phyloP scores from a whole-genome alignment of 257 asterid species.

The Cruciata laevipes region DNA sequence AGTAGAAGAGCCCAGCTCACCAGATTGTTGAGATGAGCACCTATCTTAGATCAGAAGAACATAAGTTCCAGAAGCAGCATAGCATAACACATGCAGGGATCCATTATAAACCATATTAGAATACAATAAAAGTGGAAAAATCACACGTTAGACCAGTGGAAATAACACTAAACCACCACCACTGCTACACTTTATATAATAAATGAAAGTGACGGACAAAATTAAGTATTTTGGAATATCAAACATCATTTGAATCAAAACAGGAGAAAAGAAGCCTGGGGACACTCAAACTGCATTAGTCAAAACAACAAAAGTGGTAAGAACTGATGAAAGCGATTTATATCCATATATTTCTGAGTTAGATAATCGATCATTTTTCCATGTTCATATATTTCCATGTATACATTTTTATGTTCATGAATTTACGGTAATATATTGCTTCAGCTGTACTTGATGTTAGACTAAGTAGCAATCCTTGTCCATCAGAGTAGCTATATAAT shows the following conservation, averaged over 20 bases:
- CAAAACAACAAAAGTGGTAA: not conserved
- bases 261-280: not conserved
- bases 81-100: not conserved
- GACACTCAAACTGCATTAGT: not conserved
- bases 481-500: not conserved
- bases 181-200: not conserved
- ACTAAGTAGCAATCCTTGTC: not conserved
- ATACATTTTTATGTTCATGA: not conserved
- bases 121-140: not conserved
- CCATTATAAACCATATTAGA: not conserved
- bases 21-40: conserved; percentile 87
- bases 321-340: not conserved
- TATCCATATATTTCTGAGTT: not conserved
- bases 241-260: not conserved
- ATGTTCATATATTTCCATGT: not conserved
- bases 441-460: not conserved
- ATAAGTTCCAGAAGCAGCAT: conserved; percentile 23
- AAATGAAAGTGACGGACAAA: not conserved
- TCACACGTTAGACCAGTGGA: not conserved
- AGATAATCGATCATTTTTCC: not conserved
- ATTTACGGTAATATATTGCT: not conserved
- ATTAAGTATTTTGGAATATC: not conserved
- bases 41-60: conserved; percentile 39
- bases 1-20: conserved; percentile 76
- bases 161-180: not conserved